Base-by-base conservation (phyloP, 1,139 yeast species). In the Diutina rugosa region DNA sequence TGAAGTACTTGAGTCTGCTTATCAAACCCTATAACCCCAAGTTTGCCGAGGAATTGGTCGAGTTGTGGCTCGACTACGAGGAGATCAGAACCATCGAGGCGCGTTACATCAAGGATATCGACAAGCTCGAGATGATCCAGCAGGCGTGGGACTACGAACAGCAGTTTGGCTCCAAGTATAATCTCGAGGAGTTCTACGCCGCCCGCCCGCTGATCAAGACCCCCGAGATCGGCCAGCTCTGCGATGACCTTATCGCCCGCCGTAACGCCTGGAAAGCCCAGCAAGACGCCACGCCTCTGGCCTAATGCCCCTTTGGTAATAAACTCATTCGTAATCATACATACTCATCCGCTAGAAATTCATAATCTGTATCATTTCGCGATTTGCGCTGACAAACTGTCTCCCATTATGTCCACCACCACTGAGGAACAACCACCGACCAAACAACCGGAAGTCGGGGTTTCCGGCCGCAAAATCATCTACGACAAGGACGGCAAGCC, bases 91-190 rank as follows among this genome's bases (percentile, higher is more conserved):
- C 86, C 55, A 70, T 81, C 29, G 99, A 93, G 69, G 97, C 98
- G 6, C 78, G 85, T 57, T 89, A 88, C 64, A 96, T 90, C 58
- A 93, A 93, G 70, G 98, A 93, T 68, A 83, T 93, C 58, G 99
- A 93, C 70, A 93, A 93, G 77, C 89, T 83, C 65, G 99, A 93
- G 72, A 84, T 93, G 82, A 75, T 91, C 62, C 81, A 88, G 61
- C 97, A 93, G 70, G 87, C 96, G 28, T 84, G 87, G 74, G 98
- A 91, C 69, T 93, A 90, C 65, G 97, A 90, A 69, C 85, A 81
- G 64, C 75, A 76, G 60, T 78, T 74, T 64, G 79, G 82, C 6
- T 78, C 84, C 56, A 69, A 70, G 56, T 81, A 81, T 61, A 78
- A 82, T 63, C 74, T 91, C 62, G 73, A 78, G 56, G 91, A 89